These are phyloP conservation scores for Fusarium napiforme DNA, from an alignment of 2,329 filamentous ascomycete genomes.

Conservation along the genomic window DNA sequence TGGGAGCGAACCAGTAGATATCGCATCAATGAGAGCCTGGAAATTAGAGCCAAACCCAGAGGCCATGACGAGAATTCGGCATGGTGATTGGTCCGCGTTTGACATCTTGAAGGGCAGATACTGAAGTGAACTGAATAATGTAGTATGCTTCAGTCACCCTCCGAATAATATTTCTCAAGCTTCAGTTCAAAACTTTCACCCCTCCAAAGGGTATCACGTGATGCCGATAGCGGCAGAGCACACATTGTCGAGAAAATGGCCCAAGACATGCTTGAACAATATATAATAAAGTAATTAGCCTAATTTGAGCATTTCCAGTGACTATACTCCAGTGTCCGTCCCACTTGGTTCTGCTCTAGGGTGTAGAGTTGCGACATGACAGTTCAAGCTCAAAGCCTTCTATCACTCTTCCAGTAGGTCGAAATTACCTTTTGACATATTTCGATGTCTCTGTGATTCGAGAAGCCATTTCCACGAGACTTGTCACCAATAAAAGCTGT, in stretches of 20 bases:
- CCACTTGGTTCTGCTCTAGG: neutral
- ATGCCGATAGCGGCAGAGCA: constrained; percentile 22
- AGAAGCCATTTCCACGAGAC: too few relatives aligned
- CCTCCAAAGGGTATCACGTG: constrained; percentile 25
- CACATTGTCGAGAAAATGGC: constrained; percentile 3
- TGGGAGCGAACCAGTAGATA: constrained; percentile 53
- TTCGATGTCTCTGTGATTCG: fast-evolving
- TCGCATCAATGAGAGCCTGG: constrained; percentile 73
- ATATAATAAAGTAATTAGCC: neutral
- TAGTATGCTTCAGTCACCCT: constrained; percentile 1
- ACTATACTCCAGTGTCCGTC: neutral
- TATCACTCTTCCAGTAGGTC: fast-evolving
- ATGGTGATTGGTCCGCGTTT: constrained; percentile 39
- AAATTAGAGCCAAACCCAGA: constrained; percentile 82
- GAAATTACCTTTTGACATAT: too few relatives aligned
- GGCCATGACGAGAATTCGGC: constrained; percentile 74
- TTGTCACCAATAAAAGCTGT: too few relatives aligned
- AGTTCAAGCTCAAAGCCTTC: too few relatives aligned
- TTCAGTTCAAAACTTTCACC: constrained; percentile 22
- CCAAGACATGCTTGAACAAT: neutral
- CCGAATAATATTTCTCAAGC: neutral
- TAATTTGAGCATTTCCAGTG: neutral
- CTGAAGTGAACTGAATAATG: neutral
- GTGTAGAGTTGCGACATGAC: neutral
- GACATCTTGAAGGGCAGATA: constrained; percentile 16